Percentiles rank a stretch among this genome's conserved stretches.
These are phyloP conservation scores for Cercophora scortea DNA, from an alignment of 495 filamentous ascomycete genomes.

Conservation along the genomic window DNA sequence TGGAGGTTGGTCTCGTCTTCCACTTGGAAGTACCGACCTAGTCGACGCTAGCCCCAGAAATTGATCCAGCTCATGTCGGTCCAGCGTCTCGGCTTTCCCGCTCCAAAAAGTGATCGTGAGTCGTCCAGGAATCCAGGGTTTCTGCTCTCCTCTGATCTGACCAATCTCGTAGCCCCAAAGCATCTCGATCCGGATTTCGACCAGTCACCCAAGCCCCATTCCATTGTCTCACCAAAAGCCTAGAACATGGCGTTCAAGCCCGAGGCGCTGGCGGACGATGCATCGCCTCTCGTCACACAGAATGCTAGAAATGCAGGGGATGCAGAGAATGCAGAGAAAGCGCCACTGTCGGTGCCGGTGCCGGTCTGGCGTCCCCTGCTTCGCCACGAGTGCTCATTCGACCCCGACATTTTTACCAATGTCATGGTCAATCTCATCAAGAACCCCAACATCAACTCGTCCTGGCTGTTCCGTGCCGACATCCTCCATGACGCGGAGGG, in stretches of 20 bases:
- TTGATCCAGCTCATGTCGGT: too few species aligned
- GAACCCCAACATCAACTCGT: slow-evolving; percentile 83
- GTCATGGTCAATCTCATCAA: slow-evolving; percentile 66
- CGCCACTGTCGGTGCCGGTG: slow-evolving; percentile 4
- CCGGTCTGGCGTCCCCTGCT: slow-evolving; percentile 42
- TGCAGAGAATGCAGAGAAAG: not conserved
- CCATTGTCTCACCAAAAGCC: not conserved
- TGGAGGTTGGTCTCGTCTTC: too few species aligned
- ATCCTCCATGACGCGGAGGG: slow-evolving; percentile 49
- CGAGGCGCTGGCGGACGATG: slow-evolving; percentile 26
- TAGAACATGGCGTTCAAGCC: slow-evolving; percentile 15
- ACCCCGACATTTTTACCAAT: slow-evolving; percentile 48
- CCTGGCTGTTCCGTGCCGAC: slow-evolving; percentile 78
- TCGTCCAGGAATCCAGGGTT: too few species aligned
- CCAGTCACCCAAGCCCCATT: too few species aligned
- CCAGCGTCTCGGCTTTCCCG: too few species aligned
- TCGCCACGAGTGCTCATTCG: slow-evolving; percentile 48
- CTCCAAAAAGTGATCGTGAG: too few species aligned
- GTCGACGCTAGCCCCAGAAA: too few species aligned
- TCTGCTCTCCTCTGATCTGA: too few species aligned
- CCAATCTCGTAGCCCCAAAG: too few species aligned
- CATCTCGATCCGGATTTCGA: too few species aligned
- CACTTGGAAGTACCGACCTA: too few species aligned
- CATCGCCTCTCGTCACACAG: slow-evolving; percentile 16
- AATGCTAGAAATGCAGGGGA: not conserved